Base-by-base conservation (phyloP, 805 yeast genomes). In the Candida krabiensis region DNA sequence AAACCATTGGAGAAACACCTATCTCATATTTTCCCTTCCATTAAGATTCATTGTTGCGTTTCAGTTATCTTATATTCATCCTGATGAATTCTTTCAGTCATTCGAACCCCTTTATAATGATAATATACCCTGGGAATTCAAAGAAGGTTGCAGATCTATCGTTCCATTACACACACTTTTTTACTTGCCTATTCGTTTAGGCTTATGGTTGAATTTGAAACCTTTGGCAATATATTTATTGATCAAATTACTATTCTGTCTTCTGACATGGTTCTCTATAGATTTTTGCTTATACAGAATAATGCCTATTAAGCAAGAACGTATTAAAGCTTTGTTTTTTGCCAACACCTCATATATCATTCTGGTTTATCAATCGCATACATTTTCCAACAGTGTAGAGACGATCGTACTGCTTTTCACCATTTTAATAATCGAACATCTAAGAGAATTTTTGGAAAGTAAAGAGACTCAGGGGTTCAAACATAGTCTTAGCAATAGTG, bases 31-130 rank as follows among this genome's bases (percentile, higher is more conserved):
- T 13, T 58, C 77, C 8, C 60, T 80, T 3, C 69, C 69, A 0
- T 50, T 77, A 19, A 57, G 87, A 35, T 62, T 83, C 16, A 64
- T 74, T 18, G 65, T 87, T 30, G 80, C 85, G 0, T 56, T 85
- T 2, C 78, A 83, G 38, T 73, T 83, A 21, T 86, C 96, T 0
- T 93, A 95, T 56, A 80, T 93, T 33, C 99, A 95, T 50, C 99
- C 99, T 0, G 99, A 93, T 68, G 99, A 93, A 64, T 96, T 90
- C 59, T 86, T 87, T 58, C 99, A 95, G 59, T 77, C 82, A n/a
- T 75, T 95, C 33, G 95, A 89, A 58, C 83, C 84, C 0, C 54
- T 91, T 17, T 70, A 80, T 9, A 57, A 60, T 68, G 62, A 57
- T 63, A 66, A 69, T 11, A 52, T 72, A 1, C 90, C 97, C 0